phyloP scores from a whole-genome alignment of 208 protist genomes.

The Crithidia mellificae region DNA sequence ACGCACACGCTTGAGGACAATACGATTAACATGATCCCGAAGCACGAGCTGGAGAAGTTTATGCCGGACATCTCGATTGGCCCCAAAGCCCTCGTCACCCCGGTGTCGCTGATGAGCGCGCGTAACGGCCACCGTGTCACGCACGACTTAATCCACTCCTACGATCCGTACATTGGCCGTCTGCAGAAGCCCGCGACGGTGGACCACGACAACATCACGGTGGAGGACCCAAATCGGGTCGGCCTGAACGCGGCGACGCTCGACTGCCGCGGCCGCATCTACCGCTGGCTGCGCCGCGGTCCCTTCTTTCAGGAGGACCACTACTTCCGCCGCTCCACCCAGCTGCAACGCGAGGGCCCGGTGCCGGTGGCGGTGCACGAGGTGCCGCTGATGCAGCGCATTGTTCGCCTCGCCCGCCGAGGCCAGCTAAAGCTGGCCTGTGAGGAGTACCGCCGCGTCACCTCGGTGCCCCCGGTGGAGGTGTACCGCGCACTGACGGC shows the following conservation, averaged over 20 bases:
- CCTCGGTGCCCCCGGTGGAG: conserved; percentile 84
- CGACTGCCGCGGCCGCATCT: conserved; percentile 84
- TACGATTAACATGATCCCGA: conserved; percentile 80
- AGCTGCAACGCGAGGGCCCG: conserved; percentile 54
- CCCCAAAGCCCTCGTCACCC: conserved; percentile 85
- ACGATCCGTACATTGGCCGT: conserved; percentile 83
- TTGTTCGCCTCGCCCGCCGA: conserved; percentile 66
- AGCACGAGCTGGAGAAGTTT: conserved; percentile 89
- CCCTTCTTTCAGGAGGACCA: conserved; percentile 91
- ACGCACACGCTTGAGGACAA: conserved; percentile 83
- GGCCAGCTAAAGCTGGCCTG: conserved; percentile 87
- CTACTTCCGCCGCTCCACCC: conserved; percentile 83
- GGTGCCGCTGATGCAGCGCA: conserved; percentile 76
- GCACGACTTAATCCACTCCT: conserved; percentile 90
- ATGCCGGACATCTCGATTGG: conserved; percentile 91
- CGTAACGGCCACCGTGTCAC: conserved; percentile 90
- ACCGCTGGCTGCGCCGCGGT: conserved; percentile 87
- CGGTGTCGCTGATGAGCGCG: conserved; percentile 88
- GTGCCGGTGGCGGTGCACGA: conserved; percentile 62
- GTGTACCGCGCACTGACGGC: conserved; percentile 86
- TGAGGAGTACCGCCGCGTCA: conserved; percentile 85
- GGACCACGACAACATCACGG: conserved; percentile 87
- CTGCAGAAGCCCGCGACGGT: conserved; percentile 76
- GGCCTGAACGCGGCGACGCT: conserved; percentile 90
- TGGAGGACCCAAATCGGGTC: conserved; percentile 84